phyloP scores from a whole-genome alignment of 306 rosid species.

The Parietaria judaica region DNA sequence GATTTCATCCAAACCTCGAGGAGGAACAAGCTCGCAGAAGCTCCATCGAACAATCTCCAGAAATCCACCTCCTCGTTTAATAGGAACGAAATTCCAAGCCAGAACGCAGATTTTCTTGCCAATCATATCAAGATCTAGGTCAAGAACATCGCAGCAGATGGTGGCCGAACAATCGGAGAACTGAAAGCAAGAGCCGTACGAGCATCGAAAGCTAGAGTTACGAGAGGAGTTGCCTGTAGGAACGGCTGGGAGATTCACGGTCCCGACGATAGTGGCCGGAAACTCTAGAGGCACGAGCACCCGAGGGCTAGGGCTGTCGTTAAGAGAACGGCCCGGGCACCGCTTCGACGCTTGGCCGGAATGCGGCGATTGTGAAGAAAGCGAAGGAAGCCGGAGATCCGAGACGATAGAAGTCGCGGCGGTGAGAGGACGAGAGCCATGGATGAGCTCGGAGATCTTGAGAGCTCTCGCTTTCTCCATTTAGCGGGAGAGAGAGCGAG shows the following conservation, averaged over 20 bases:
- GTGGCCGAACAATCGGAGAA: conserved; percentile 58
- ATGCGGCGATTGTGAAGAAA: conserved; percentile 6
- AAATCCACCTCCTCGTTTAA: conserved; percentile 35
- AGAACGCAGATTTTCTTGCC: conserved; percentile 39
- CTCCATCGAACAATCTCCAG: conserved; percentile 76
- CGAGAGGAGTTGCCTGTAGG: conserved; percentile 6
- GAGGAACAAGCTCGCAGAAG: conserved; percentile 18
- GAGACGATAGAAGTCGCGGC: conserved; percentile 31
- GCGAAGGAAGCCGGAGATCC: conserved; percentile 12
- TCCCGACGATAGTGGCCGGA: conserved; percentile 50
- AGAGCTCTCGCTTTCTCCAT: conserved; percentile 7
- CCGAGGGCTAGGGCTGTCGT: conserved; percentile 12
- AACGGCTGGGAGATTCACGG: conserved; percentile 35
- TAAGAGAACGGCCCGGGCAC: background rate
- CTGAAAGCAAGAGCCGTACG: conserved; percentile 46
- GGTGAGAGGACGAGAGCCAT: conserved; percentile 38
- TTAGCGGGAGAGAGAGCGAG: background rate
- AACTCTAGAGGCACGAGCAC: conserved; percentile 37
- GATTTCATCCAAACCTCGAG: conserved; percentile 9
- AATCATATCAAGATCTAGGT: conserved; percentile 28
- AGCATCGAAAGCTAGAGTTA: conserved; percentile 26
- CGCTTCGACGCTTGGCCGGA: conserved; percentile 11
- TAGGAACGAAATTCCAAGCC: conserved; percentile 79
- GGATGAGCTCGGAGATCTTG: conserved; percentile 39
- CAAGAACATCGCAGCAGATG: conserved; percentile 73